These are phyloP conservation scores for Aegilops tauschii DNA, from an alignment of 176 grass and related monocot species.

Conservation along the genomic window DNA sequence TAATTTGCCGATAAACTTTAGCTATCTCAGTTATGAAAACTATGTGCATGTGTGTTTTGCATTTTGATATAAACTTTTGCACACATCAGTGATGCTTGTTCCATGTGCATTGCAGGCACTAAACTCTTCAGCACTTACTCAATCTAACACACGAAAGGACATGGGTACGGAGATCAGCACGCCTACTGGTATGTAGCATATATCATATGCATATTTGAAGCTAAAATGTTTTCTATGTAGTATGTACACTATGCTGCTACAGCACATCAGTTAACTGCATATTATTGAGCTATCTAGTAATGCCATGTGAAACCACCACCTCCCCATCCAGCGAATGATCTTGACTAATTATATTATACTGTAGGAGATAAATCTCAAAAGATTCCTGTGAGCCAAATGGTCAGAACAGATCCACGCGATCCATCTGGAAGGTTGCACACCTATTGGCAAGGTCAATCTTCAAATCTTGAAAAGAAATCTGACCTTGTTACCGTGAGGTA, in stretches of 20 bases:
- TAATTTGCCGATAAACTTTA: background rate
- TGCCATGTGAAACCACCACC: background rate
- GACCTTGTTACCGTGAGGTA: conserved; percentile 84
- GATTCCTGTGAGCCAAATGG: conserved; percentile 66
- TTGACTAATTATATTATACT: conserved; percentile 25
- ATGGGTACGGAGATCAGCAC: conserved; percentile 48
- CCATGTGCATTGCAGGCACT: conserved; percentile 46
- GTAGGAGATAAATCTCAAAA: conserved; percentile 76
- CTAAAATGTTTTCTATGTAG: background rate
- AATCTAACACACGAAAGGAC: conserved; percentile 51
- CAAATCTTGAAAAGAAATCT: conserved; percentile 70
- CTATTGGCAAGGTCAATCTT: conserved; percentile 68
- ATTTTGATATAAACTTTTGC: conserved; percentile 17
- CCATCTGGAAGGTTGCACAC: conserved; percentile 85
- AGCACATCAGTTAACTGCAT: background rate
- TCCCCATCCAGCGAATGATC: background rate
- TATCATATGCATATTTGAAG: background rate
- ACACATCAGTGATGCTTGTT: conserved; percentile 25
- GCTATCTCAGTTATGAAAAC: background rate
- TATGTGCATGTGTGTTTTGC: conserved; percentile 18
- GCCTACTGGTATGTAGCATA: conserved; percentile 49
- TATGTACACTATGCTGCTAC: background rate
- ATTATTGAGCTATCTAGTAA: conserved; percentile 5
- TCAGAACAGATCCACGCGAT: conserved; percentile 82
- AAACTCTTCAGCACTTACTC: conserved; percentile 39